phyloP scores from a whole-genome alignment of 2,329 filamentous ascomycete species.

The Mycosphaerelloides madeirae region DNA sequence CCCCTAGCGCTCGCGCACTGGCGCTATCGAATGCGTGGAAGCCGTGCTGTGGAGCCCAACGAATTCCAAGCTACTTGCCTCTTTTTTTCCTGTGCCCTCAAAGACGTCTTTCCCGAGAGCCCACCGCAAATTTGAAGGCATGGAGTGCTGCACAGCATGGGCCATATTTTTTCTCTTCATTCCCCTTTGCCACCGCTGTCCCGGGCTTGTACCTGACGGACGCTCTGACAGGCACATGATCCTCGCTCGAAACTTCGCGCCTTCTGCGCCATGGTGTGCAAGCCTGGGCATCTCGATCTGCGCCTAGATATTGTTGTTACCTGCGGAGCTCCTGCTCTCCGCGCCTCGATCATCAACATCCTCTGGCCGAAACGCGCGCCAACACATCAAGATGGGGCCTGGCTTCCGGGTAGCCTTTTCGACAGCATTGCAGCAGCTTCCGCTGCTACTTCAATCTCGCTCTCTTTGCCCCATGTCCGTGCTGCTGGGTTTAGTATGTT shows the following conservation, averaged over 20 bases:
- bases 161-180: slow-evolving; percentile 7
- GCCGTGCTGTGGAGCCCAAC: slow-evolving; percentile 15
- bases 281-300: slow-evolving; percentile 28
- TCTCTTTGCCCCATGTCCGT: slow-evolving; percentile 19
- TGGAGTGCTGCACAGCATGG: slow-evolving; percentile 28
- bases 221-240: slow-evolving; percentile 21
- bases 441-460: slow-evolving; percentile 4
- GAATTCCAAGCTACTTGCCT: slow-evolving; percentile 4
- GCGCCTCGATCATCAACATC: slow-evolving; percentile 30
- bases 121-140: slow-evolving; percentile 13
- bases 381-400: slow-evolving; percentile 70
- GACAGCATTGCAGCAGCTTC: slow-evolving; percentile 24
- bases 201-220: slow-evolving; percentile 13
- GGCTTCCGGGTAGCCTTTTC: slow-evolving; percentile 25
- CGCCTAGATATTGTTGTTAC: slow-evolving; percentile 27
- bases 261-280: slow-evolving; percentile 15
- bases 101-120: slow-evolving; percentile 12
- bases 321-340: slow-evolving; percentile 30
- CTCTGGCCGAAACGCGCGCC: slow-evolving; percentile 82
- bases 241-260: slow-evolving; percentile 14
- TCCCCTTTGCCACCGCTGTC: background rate
- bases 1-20: slow-evolving; percentile 18
- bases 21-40: slow-evolving; percentile 21
- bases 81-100: slow-evolving; percentile 8
- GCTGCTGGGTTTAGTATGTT: slow-evolving; percentile 17